Evolutionary conservation across 495 filamentous ascomycete genomes (phyloP).

Genomic region (Tirmania nivea): DNA sequence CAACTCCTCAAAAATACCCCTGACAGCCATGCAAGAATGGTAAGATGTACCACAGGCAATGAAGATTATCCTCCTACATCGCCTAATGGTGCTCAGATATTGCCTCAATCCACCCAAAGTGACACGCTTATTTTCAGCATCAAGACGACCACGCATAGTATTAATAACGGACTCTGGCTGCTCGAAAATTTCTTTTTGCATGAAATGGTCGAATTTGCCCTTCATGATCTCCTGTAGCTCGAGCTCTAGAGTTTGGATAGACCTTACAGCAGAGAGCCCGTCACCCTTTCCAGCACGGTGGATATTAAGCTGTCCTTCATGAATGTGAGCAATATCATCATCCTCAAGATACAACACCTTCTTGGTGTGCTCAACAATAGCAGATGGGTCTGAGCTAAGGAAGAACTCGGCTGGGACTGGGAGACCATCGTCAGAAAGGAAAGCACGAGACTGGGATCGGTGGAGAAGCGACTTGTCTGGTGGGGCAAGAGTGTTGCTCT

Average conservation of each 20-base stretch:
- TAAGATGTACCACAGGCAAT: constrained; percentile 95
- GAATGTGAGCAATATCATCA: constrained; percentile 97
- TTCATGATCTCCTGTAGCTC: constrained; percentile 99
- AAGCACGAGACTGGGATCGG: constrained; percentile 91
- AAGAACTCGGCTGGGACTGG: constrained; percentile 99
- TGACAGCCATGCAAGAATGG: constrained; percentile 98
- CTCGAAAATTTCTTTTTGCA: constrained; percentile 99
- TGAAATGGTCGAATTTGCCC: constrained; percentile 98
- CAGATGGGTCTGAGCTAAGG: constrained; percentile 90
- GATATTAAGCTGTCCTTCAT: constrained; percentile 96
- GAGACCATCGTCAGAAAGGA: constrained; percentile 91
- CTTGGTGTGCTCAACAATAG: constrained; percentile 98
- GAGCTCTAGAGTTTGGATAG: constrained; percentile 93
- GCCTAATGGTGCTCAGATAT: constrained; percentile 87
- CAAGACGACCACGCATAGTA: constrained; percentile 96
- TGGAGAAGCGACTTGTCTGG: constrained; percentile 94
- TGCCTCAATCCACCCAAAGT: constrained; percentile 88
- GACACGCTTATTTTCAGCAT: constrained; percentile 75
- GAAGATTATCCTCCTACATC: constrained; percentile 91
- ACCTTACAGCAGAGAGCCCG: constrained; percentile 85
- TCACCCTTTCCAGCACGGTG: constrained; percentile 93
- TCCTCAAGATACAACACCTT: constrained; percentile 98
- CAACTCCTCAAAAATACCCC: constrained; percentile 91
- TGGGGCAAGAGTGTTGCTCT: constrained; percentile 52
- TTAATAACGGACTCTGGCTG: constrained; percentile 98